Evolutionary conservation across 495 filamentous ascomycete genomes (phyloP).

Genomic region (Pyrenula aspistea): DNA sequence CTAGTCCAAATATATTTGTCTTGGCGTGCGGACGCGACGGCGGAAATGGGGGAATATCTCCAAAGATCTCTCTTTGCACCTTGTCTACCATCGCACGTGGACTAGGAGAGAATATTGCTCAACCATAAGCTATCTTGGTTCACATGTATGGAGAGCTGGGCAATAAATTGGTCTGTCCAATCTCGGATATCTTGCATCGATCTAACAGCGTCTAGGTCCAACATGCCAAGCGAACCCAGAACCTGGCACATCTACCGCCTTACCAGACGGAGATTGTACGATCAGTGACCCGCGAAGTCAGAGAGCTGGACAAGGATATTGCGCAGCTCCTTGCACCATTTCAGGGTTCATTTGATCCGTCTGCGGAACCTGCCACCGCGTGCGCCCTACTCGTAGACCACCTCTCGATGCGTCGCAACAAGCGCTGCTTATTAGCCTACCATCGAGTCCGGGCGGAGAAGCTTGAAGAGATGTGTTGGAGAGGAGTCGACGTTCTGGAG

Average conservation of each 20-base stretch:
- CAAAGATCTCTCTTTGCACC: too few relatives aligned
- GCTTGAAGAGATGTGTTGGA: constrained; percentile 91
- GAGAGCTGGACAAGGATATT: constrained; percentile 89
- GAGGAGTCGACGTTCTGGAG: constrained; percentile 66
- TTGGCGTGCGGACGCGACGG: too few relatives aligned
- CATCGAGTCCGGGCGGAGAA: constrained; percentile 83
- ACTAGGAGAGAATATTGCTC: too few relatives aligned
- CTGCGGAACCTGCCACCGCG: constrained; percentile 69
- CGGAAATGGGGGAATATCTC: too few relatives aligned
- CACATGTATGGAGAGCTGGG: constrained; percentile 88
- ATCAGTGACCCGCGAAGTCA: constrained; percentile 77
- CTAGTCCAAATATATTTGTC: too few relatives aligned
- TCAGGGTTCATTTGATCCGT: constrained; percentile 73
- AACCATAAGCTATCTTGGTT: too few relatives aligned
- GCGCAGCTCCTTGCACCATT: constrained; percentile 68
- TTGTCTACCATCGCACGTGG: too few relatives aligned
- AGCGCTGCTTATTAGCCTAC: constrained; percentile 90
- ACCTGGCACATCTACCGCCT: constrained; percentile 74
- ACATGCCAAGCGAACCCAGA: constrained; percentile 92
- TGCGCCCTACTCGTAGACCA: constrained; percentile 88
- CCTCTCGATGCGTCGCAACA: constrained; percentile 89
- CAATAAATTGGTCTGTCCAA: constrained; percentile 58
- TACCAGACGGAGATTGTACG: constrained; percentile 92
- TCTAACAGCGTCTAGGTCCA: constrained; percentile 51
- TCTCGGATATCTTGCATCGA: not conserved